Base-by-base conservation (phyloP, 2,329 filamentous ascomycete species). In the Magnaporthales sp. region DNA sequence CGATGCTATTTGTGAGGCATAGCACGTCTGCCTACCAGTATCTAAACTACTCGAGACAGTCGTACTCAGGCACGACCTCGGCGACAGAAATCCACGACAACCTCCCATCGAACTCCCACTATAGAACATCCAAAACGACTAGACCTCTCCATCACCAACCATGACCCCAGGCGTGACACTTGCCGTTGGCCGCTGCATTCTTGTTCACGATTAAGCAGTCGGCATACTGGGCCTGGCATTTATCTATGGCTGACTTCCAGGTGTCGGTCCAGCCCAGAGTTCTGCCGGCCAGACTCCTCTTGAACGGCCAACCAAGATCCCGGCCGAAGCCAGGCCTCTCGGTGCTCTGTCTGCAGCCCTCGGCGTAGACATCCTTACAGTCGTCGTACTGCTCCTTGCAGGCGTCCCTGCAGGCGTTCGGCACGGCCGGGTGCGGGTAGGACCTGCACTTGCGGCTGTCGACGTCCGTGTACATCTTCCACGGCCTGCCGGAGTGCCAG, bases 311-410 rank as follows among this genome's bases (percentile, higher is more conserved):
- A 3, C 62, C 30, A 30, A 63, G 24, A 3, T 13, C 7, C 7
- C 10, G 26, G 26, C 22, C 15, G 54, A 56, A 56, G 10, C 66
- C 62, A 11, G 15, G 19, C 38, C 38, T 58, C 2, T 46, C 62
- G 26, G 56, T 62, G 38, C 67, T 62, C 9, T 68, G 67, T 71
- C 77, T 76, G 76, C 83, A 85, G 58, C 80, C 78, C 74, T 83
- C 72, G 67, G 80, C 81, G 70, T 86, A 86, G 54, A 80, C 79
- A 56, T 73, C 73, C 27, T 78, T 70, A 72, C 84, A 86, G 66
- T 80, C 74, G 46, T 80, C 72, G 73, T 80, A 83, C 77, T 86
- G 84, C 65, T 77, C 75, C 74, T 81, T 78, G 77, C 84, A 86
- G 31, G 84, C 83, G 69, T 83, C 82, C 65, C 75, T 71, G 72